A percentile compares a stretch with the other conserved stretches of the same genome.
Conservation (phyloP, 1,284 basidiomycete genomes). For the Naganishia albida region DNA sequence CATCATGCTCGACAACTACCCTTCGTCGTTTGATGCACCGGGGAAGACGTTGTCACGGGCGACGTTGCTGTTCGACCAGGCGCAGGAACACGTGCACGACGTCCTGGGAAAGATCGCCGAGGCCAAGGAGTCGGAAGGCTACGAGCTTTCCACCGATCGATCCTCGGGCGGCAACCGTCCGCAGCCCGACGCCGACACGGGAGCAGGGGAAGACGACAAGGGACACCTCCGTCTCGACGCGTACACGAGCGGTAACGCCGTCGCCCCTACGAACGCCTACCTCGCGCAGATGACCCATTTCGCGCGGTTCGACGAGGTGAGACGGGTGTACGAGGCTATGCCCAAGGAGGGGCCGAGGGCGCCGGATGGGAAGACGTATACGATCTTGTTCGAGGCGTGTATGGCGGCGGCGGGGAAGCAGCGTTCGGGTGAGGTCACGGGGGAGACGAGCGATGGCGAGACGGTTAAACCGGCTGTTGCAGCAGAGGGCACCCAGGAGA, state of each 20-base stretch:
- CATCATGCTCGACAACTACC: constrained; percentile 49
- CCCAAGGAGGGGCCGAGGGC: constrained; percentile 41
- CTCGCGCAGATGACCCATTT: constrained; percentile 47
- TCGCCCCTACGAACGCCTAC: constrained; percentile 49
- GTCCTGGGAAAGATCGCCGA: constrained; percentile 3
- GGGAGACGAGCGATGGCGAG: not conserved
- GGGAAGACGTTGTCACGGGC: constrained; percentile 43
- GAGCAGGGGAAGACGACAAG: constrained; percentile 32
- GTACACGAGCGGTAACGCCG: constrained; percentile 29
- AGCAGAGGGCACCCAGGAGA: constrained; percentile 9
- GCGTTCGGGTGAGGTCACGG: too few relatives aligned
- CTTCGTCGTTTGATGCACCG: constrained; percentile 31
- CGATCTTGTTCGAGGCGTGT: constrained; percentile 41
- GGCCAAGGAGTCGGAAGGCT: constrained; percentile 18
- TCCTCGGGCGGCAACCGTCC: not conserved
- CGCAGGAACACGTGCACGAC: constrained; percentile 40
- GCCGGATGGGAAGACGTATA: constrained; percentile 47
- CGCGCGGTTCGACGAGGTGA: constrained; percentile 46
- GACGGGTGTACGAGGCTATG: constrained; percentile 44
- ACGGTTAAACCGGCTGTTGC: not conserved
- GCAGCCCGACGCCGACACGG: not conserved
- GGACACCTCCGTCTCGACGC: constrained; percentile 7
- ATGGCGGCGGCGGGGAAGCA: not conserved
- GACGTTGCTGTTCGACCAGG: constrained; percentile 44
- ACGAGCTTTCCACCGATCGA: constrained; percentile 7